Evolutionary conservation across 2,329 filamentous ascomycete genomes (phyloP).

Genomic region (Exophiala viscosa): DNA sequence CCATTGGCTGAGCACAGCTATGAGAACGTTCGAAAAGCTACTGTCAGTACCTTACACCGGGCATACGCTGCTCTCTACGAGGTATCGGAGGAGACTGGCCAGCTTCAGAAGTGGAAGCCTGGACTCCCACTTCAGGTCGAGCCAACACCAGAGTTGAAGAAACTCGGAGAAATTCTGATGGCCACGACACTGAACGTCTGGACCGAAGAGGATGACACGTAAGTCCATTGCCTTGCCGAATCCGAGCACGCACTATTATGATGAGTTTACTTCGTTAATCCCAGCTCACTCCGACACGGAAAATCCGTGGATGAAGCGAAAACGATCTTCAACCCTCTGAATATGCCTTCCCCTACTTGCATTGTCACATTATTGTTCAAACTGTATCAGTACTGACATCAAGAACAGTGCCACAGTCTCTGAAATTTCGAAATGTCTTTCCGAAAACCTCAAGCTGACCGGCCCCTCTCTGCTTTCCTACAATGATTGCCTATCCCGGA

Average conservation of each 20-base stretch:
- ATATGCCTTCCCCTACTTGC: conserved; percentile 2
- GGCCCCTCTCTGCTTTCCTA: conserved; percentile 80
- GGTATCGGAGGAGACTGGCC: conserved; percentile 74
- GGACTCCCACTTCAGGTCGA: conserved; percentile 79
- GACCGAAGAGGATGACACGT: conserved; percentile 90
- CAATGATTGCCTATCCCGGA: conserved; percentile 65
- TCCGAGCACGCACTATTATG: conserved; percentile 49
- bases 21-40: conserved; percentile 88
- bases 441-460: conserved; percentile 83
- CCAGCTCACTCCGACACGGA: conserved; percentile 99
- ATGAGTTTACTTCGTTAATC: conserved; percentile 91
- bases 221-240: conserved; percentile 48
- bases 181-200: conserved; percentile 79
- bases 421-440: conserved; percentile 90
- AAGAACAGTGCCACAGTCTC: conserved; percentile 72
- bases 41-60: conserved; percentile 87
- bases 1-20: conserved; percentile 84
- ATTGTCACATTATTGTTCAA: conserved; percentile 18
- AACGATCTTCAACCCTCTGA: conserved; percentile 59
- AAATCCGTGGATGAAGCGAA: conserved; percentile 80
- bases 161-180: conserved; percentile 81
- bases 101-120: conserved; percentile 78
- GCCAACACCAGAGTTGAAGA: conserved; percentile 73
- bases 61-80: conserved; percentile 88
- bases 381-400: conserved; percentile 42